Base-by-base conservation (phyloP, 805 yeast genomes). In the Clavispora asparagi region DNA sequence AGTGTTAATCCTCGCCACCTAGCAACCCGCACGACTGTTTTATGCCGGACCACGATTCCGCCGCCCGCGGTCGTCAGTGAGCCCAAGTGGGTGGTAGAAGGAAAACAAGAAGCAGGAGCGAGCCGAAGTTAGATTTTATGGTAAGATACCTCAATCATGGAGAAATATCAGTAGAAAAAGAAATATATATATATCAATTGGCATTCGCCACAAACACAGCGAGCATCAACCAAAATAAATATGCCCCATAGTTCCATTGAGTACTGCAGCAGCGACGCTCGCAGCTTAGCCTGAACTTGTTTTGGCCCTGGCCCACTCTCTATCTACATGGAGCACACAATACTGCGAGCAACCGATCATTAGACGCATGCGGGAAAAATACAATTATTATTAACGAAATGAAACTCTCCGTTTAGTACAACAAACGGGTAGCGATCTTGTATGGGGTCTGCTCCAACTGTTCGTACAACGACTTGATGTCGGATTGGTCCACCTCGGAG, bases 401-500 rank as follows among this genome's bases (percentile, higher is more conserved):
- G 37, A 33, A 33, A 9, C 37, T 17, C 7, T 14, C 19, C 19
- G 35, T 33, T 44, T 79, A 92, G 65, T 94, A 94, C 54, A 94
- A 75, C 60, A 94, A 76, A 68, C 99, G 87, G 59, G 96, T 90
- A 47, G 87, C 83, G 60, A 94, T 87, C 70, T 87, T 89, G 79
- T 84, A 89, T 38, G 92, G 90, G 40, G 98, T 92, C 62, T 81
- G 79, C 68, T 86, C 95, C 59, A 94, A 80, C 66, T 86, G 85
- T 62, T 87, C 87, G 67, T 91, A 84, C 54, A 94, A 78, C 25
- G 81, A 73, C 70, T 87, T 89, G 71, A 94, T 89, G 63, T 90
- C 97, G 53, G 82, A 81, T 50, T 76, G 73, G 57, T 83, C 79
- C 44, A 92, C 97, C 54, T 87, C 87, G 36, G 94, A 79, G 60